Conservation (phyloP, 345 rosid genomes). For the Limnanthes douglasii region DNA sequence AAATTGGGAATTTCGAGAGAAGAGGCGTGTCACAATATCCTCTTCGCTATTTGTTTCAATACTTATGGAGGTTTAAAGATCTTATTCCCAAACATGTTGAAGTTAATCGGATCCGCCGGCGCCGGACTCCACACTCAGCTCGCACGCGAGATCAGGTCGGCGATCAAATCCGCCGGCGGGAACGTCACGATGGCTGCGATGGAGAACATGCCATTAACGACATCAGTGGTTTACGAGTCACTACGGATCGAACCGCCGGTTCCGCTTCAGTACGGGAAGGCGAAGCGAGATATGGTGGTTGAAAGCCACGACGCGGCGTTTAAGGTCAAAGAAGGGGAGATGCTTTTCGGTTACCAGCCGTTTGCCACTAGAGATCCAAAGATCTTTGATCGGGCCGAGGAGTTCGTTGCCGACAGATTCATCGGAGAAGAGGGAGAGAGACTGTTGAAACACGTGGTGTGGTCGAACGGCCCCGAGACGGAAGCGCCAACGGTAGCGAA, state of each 20-base stretch:
- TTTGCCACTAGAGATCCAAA: conserved; percentile 52
- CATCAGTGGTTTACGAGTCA: conserved; percentile 68
- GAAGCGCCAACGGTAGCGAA: conserved; percentile 42
- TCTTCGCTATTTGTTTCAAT: conserved; percentile 65
- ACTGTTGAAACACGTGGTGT: conserved; percentile 39
- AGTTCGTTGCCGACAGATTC: conserved; percentile 55
- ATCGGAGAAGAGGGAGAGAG: conserved; percentile 24
- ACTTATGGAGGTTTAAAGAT: conserved; percentile 78
- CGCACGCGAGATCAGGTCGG: conserved; percentile 28
- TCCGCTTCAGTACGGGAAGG: conserved; percentile 50
- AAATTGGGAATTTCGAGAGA: conserved; percentile 51
- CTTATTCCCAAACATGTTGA: conserved; percentile 32
- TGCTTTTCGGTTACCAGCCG: conserved; percentile 67
- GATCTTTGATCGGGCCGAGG: conserved; percentile 56
- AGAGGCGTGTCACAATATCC: conserved; percentile 49
- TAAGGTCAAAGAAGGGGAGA: conserved; percentile 61
- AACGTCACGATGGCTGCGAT: conserved; percentile 19
- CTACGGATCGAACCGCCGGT: conserved; percentile 72
- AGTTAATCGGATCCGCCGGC: conserved; percentile 22
- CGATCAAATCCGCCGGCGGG: conserved; percentile 29
- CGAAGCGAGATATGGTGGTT: conserved; percentile 61
- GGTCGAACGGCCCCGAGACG: conserved; percentile 93
- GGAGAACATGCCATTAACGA: conserved; percentile 51
- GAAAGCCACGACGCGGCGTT: conserved; percentile 48
- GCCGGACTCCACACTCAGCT: conserved; percentile 42